Evolutionary conservation across 768 basidiomycete genomes (phyloP).

Genomic region (Coprinopsis cinerea): DNA sequence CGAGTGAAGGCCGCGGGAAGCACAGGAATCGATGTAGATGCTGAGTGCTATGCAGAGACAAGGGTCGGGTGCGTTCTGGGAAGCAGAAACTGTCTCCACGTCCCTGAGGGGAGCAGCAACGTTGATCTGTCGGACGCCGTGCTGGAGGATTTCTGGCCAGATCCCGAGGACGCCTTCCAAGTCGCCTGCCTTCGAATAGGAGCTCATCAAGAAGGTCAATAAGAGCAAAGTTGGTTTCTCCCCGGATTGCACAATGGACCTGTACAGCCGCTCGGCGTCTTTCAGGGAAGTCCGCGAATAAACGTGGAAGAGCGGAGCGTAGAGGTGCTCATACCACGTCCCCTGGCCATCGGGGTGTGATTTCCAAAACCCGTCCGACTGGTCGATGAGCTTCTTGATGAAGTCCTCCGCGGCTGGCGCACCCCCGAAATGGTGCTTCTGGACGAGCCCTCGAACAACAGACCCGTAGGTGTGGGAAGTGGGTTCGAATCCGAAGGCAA

Average conservation of each 20-base stretch:
- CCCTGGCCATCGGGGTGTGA: slow-evolving; percentile 31
- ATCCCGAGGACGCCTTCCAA: slow-evolving; percentile 48
- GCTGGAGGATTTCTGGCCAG: slow-evolving; percentile 64
- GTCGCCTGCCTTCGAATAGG: slow-evolving; percentile 57
- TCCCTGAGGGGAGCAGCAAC: slow-evolving; percentile 4
- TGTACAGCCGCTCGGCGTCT: slow-evolving; percentile 52
- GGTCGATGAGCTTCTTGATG: slow-evolving; percentile 37
- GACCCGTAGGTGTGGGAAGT: slow-evolving; percentile 61
- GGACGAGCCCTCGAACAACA: slow-evolving; percentile 59
- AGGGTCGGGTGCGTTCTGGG: slow-evolving; percentile 27
- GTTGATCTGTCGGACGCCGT: slow-evolving; percentile 16
- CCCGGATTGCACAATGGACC: slow-evolving; percentile 46
- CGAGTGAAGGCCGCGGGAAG: slow-evolving; percentile 51
- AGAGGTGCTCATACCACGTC: slow-evolving; percentile 34
- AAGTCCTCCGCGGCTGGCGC: slow-evolving; percentile 62
- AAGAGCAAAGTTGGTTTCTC: slow-evolving; percentile 53
- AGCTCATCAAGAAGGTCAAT: slow-evolving; percentile 63
- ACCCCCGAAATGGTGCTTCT: slow-evolving; percentile 41
- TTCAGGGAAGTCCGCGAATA: slow-evolving; percentile 41
- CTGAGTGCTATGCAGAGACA: slow-evolving; percentile 75
- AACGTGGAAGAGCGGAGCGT: slow-evolving; percentile 53
- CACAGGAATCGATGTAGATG: slow-evolving; percentile 73
- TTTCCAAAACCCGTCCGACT: slow-evolving; percentile 24
- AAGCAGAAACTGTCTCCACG: slow-evolving; percentile 13
- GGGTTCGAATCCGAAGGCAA: slow-evolving; percentile 54